These are phyloP conservation scores for Metschnikowia corniflorae DNA, from an alignment of 805 yeast species.

Conservation along the genomic window DNA sequence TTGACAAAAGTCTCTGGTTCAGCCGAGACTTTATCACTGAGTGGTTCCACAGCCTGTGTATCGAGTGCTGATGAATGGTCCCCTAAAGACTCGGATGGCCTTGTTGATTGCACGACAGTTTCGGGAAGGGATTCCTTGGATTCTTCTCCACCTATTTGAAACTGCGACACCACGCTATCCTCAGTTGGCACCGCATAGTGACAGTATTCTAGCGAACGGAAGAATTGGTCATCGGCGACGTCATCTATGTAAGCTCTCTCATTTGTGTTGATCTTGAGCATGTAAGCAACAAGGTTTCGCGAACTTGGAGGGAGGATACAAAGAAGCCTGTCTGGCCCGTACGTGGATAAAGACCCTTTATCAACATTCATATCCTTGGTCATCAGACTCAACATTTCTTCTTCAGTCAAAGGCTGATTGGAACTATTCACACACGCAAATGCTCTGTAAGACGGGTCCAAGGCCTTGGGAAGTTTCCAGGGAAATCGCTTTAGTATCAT, in stretches of 20 bases:
- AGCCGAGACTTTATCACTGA: background rate
- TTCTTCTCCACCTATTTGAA: conserved; percentile 3
- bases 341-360: conserved; percentile 12
- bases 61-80: background rate
- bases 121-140: conserved; percentile 2
- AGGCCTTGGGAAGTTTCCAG: conserved; percentile 85
- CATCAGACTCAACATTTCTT: conserved; percentile 11
- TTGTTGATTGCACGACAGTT: background rate
- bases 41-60: background rate
- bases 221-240: conserved; percentile 57
- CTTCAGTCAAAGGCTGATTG: conserved; percentile 13
- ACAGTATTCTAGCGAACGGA: conserved; percentile 55
- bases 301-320: conserved; percentile 67
- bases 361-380: conserved; percentile 13
- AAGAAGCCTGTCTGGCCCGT: conserved; percentile 71
- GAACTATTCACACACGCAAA: conserved; percentile 34
- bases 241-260: conserved; percentile 58
- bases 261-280: conserved; percentile 60
- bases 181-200: conserved; percentile 19
- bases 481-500: conserved; percentile 86
- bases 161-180: background rate
- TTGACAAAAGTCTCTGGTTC: conserved; percentile 7
- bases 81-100: background rate
- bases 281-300: conserved; percentile 55
- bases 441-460: conserved; percentile 71